Evolutionary conservation across 2,329 filamentous ascomycete species (phyloP).

Genomic region (Mollisia scopiformis): DNA sequence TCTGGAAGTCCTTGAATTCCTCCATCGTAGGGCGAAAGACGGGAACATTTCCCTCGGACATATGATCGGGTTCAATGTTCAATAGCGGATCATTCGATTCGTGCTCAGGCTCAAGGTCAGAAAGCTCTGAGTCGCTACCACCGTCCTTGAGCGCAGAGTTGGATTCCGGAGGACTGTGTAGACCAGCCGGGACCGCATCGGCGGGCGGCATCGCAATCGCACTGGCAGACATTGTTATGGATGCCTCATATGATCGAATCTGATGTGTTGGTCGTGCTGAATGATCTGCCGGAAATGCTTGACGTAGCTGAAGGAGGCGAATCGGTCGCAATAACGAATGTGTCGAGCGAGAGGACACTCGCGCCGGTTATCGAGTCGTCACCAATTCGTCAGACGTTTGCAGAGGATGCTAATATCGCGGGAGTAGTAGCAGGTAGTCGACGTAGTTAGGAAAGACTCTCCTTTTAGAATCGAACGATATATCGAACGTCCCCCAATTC

Average conservation of each 20-base stretch:
- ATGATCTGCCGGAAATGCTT: slow-evolving; percentile 1
- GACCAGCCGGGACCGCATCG: slow-evolving; percentile 31
- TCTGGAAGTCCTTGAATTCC: slow-evolving; percentile 92
- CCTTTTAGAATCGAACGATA: background rate
- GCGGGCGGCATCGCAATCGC: slow-evolving; percentile 27
- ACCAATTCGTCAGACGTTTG: background rate
- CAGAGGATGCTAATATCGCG: background rate
- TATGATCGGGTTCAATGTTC: slow-evolving; percentile 83
- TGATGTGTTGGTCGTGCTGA: slow-evolving; percentile 10
- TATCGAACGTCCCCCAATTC: no score
- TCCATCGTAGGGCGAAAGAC: slow-evolving; percentile 96
- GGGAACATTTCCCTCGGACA: slow-evolving; percentile 80
- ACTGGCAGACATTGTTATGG: slow-evolving; percentile 32
- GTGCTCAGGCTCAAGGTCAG: slow-evolving; percentile 59
- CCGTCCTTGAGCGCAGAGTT: slow-evolving; percentile 63
- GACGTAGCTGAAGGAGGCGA: slow-evolving; percentile 16
- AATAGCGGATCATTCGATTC: slow-evolving; percentile 59
- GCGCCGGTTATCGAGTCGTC: background rate
- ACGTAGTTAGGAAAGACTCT: background rate
- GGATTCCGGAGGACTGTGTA: slow-evolving; percentile 67
- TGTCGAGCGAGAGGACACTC: background rate
- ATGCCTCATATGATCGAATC: slow-evolving; percentile 31
- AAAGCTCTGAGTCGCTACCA: slow-evolving; percentile 65
- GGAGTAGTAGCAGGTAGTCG: no score
- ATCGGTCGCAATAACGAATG: slow-evolving; percentile 1